Evolutionary conservation across 2,329 filamentous ascomycete genomes (phyloP), one percentile per base, ranked within the genome.

Genomic region (Thielaviopsis cerberus): DNA sequence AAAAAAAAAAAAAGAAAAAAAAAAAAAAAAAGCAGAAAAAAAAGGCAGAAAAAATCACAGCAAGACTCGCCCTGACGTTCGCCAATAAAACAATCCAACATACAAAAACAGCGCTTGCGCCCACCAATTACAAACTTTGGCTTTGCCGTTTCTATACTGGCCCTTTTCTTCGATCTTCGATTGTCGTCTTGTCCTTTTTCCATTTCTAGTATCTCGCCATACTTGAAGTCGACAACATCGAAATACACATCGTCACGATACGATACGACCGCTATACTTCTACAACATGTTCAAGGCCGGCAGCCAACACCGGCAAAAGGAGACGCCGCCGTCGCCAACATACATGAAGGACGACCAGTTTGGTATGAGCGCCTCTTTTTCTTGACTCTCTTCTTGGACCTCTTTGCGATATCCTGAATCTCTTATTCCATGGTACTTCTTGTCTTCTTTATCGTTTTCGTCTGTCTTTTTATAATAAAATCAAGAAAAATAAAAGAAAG

Each of bases 271-370:
- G 11, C n/a, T n/a, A n/a, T n/a, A 30, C 27, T 30, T 30, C 58
- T n/a, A 25, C 51, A 41, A 17, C 10, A 48, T 61, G 59, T 61
- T 61, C 48, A 61, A 61, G 56, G 58, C 53, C 53, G 59, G 59
- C 25, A 61, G 63, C 68, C 55, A 58, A 34, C 59, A 61, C 51
- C 45, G 73, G 56, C 73, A 76, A 61, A 81, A 79, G 70, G 75
- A 77, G 65, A 77, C 79, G 63, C 77, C 81, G 61, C 80, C 81
- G 57, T 79, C 79, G 54, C 76, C 80, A 34, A 73, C 75, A 24
- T 83, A 82, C 69, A 84, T 85, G 81, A 75, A 74, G 60, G 82
- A 77, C 67, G 80, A 83, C 55, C 80, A 85, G 67, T 83, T 84
- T 65, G 80, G 81, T 83, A 73, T 59, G 68, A 58, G 23, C 57